Conservation (phyloP, 768 basidiomycete species). For the Russula earlei region DNA sequence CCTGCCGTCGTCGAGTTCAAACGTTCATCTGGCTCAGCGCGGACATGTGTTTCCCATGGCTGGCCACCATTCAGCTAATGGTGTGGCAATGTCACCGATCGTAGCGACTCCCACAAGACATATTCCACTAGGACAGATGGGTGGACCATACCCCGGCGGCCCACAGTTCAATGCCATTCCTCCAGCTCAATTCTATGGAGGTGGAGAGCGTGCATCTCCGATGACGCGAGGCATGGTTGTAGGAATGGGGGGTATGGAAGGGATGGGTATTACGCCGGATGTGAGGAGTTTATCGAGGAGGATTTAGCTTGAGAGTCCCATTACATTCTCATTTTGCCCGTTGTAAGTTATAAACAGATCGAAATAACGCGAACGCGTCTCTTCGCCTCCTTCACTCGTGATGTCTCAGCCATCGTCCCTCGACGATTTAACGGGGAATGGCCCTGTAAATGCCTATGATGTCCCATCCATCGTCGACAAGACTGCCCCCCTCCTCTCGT, state of each 20-base stretch:
- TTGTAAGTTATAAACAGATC: conserved; percentile 8
- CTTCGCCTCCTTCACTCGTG: not conserved
- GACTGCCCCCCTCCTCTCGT: conserved; percentile 48
- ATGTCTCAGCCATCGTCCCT: conserved; percentile 7
- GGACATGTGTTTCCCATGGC: conserved; percentile 6
- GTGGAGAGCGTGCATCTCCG: conserved; percentile 20
- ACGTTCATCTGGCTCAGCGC: conserved; percentile 14
- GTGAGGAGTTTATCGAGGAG: conserved; percentile 18
- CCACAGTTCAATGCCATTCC: conserved; percentile 28
- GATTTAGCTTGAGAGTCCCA: too few relatives aligned
- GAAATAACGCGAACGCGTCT: conserved; percentile 20
- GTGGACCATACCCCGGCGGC: conserved; percentile 19
- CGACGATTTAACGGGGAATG: not conserved
- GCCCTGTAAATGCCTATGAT: not conserved
- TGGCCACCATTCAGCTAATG: conserved; percentile 19
- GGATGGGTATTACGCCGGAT: conserved; percentile 20
- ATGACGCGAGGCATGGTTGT: conserved; percentile 15
- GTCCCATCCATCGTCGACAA: conserved; percentile 54
- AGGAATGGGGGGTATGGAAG: conserved; percentile 17
- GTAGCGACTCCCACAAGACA: conserved; percentile 24
- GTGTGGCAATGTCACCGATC: conserved; percentile 14
- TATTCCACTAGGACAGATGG: conserved; percentile 23
- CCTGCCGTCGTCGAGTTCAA: conserved; percentile 17
- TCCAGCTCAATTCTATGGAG: conserved; percentile 35
- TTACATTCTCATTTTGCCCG: too few relatives aligned